phyloP scores from a whole-genome alignment of 2,329 filamentous ascomycete genomes.

The Xylariaceae sp. region DNA sequence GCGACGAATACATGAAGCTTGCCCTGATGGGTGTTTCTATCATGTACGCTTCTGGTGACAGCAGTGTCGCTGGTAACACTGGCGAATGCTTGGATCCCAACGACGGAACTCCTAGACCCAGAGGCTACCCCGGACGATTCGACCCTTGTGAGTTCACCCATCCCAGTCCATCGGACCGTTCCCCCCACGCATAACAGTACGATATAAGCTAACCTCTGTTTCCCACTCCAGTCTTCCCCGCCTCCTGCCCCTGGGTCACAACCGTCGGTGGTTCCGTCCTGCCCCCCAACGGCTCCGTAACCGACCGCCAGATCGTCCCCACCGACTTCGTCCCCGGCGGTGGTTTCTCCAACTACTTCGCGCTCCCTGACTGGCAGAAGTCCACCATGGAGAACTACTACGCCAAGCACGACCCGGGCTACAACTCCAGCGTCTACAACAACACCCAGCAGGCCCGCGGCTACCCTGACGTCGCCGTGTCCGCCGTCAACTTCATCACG shows the following conservation, averaged over 20 bases:
- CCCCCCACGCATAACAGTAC: background rate
- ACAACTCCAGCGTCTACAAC: constrained; percentile 20
- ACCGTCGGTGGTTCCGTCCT: constrained; percentile 7
- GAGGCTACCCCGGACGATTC: background rate
- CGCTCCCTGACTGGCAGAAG: constrained; percentile 25
- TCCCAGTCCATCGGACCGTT: too few relatives aligned
- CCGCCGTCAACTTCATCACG: constrained; percentile 24
- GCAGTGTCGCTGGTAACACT: constrained; percentile 6
- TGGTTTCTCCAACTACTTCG: constrained; percentile 25
- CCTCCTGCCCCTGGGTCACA: constrained; percentile 10
- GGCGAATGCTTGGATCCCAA: constrained; percentile 1
- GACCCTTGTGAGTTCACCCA: constrained; percentile 1
- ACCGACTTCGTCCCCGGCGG: constrained; percentile 8
- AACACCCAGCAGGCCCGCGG: constrained; percentile 21
- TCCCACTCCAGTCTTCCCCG: constrained; percentile 3
- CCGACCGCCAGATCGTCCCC: constrained; percentile 1
- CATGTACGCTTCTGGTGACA: constrained; percentile 13
- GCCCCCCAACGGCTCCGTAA: constrained; percentile 2
- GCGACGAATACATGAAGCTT: constrained; percentile 36
- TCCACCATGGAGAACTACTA: constrained; percentile 25
- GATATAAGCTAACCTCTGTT: background rate
- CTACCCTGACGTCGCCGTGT: constrained; percentile 27
- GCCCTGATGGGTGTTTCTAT: constrained; percentile 13
- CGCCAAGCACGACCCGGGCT: constrained; percentile 21
- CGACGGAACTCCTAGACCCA: background rate